Evolutionary conservation across 768 basidiomycete genomes (phyloP).

Genomic region (Boletus reticuloceps): DNA sequence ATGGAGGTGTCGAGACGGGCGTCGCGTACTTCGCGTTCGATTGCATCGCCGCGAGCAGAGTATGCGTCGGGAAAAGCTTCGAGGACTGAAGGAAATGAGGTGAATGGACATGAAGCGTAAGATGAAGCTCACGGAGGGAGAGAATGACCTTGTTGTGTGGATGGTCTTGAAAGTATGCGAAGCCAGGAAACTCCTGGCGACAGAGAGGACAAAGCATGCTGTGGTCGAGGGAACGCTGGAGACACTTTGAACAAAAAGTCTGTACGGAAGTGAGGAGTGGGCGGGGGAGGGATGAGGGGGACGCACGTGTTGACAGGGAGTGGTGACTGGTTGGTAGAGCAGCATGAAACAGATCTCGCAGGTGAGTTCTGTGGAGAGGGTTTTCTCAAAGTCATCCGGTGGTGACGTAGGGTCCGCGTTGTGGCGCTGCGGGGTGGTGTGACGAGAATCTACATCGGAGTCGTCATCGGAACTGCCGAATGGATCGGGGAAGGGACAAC

Average conservation of each 20-base stretch:
- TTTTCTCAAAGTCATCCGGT: conserved; percentile 49
- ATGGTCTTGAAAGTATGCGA: conserved; percentile 78
- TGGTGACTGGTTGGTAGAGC: conserved; percentile 83
- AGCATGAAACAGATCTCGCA: conserved; percentile 92
- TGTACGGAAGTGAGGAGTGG: conserved; percentile 30
- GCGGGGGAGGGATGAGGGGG: conserved; percentile 3
- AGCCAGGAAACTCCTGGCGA: conserved; percentile 71
- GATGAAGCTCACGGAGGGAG: conserved; percentile 54
- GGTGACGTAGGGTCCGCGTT: conserved; percentile 31
- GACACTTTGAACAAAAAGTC: conserved; percentile 90
- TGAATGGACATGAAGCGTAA: conserved; percentile 10
- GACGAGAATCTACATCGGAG: conserved; percentile 23
- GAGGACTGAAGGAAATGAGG: conserved; percentile 45
- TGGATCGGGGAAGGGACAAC: conserved; percentile 19
- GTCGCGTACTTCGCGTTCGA: conserved; percentile 75
- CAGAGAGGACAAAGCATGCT: conserved; percentile 81
- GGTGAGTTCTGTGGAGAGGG: conserved; percentile 63
- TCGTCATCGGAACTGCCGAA: conserved; percentile 31
- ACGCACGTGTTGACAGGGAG: conserved; percentile 92
- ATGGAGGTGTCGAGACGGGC: conserved; percentile 84
- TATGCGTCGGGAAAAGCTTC: conserved; percentile 67
- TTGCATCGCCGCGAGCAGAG: conserved; percentile 57
- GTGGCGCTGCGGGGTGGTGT: conserved; percentile 19
- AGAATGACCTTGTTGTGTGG: conserved; percentile 69
- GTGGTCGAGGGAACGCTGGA: conserved; percentile 90